Evolutionary conservation across 2,329 filamentous ascomycete species (phyloP), one percentile per base, ranked within the genome.

Genomic region (Alternaria metachromatica): DNA sequence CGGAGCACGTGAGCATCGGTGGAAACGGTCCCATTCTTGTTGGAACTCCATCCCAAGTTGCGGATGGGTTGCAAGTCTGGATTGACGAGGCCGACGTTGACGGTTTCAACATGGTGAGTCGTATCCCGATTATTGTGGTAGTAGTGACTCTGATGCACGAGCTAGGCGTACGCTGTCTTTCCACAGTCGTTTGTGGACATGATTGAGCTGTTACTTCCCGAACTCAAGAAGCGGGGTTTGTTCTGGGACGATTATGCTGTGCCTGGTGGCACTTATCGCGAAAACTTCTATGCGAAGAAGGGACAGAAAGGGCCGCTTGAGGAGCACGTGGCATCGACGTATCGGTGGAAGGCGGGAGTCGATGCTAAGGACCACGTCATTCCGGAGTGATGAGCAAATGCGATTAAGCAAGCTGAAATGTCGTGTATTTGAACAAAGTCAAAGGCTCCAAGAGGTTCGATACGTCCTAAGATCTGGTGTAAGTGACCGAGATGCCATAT

Each of bases 41-140:
- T 0, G 90, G 91, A 0, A 92, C 88, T 0, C 82, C 90, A 0
- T 76, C 83, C 15, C 86, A 88, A 67, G 89, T 92, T 2, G 90
- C 89, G 0, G 90, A 93, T 73, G 84, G 86, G 46, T 82, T 93
- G 60, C 88, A 93, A 78, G 78, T 82, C 1, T 93, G 90, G 90
- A 82, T 92, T 0, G 72, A 82, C 6, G 90, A 92, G 74, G 89
- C 88, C 0, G 90, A 92, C 67, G 86, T 93, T 1, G 90, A 93
- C 72, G 90, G 90, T 0, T 93, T 93, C 79, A 93, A 93, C 73
- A 85, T 93, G 75, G 89, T 89, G 75, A 81, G 86, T 78, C 44
- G 12, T 12, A 11, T 49, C 13, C 37, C 15, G 15, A 11, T n/a
- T 8, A 9, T 5, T n/a, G 9, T 18, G 13, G 12, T 33, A 7